Conservation (phyloP, 495 filamentous ascomycete species). For the Lophium mytilinum region DNA sequence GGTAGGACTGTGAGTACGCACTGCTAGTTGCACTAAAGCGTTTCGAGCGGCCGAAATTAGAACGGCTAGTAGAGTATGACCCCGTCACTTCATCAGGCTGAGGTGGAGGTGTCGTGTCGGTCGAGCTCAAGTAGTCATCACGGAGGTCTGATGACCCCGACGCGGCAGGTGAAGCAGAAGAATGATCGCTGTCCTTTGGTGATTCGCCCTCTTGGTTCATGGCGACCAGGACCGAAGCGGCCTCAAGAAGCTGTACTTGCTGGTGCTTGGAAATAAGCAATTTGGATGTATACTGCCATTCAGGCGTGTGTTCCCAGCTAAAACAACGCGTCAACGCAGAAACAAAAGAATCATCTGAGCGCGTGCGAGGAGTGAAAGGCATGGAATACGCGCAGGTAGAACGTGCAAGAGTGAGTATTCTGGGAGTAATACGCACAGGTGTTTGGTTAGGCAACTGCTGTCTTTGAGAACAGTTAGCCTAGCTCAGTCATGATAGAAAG, state of each 20-base stretch:
- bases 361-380: constrained; percentile 1
- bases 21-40: constrained; percentile 57
- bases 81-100: constrained; percentile 40
- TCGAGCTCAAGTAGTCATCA: constrained; percentile 56
- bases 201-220: constrained; percentile 69
- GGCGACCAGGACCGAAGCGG: constrained; percentile 83
- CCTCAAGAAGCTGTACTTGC: constrained; percentile 95
- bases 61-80: constrained; percentile 21
- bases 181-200: constrained; percentile 63
- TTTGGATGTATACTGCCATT: constrained; percentile 97
- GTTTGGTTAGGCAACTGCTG: constrained; percentile 99
- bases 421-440: constrained; percentile 82
- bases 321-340: constrained; percentile 42
- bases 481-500: no score
- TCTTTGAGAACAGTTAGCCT: constrained; percentile 28
- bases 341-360: constrained; percentile 29
- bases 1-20: constrained; percentile 74
- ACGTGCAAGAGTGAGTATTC: constrained; percentile 21
- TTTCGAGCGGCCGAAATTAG: constrained; percentile 39
- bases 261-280: constrained; percentile 98
- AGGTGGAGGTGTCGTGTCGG: constrained; percentile 64
- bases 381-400: constrained; percentile 11
- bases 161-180: constrained; percentile 70
- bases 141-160: constrained; percentile 67
- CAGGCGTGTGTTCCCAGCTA: constrained; percentile 99